Base-by-base conservation (phyloP, 2,329 filamentous ascomycete species). In the Aspergillus ochraceoroseus region DNA sequence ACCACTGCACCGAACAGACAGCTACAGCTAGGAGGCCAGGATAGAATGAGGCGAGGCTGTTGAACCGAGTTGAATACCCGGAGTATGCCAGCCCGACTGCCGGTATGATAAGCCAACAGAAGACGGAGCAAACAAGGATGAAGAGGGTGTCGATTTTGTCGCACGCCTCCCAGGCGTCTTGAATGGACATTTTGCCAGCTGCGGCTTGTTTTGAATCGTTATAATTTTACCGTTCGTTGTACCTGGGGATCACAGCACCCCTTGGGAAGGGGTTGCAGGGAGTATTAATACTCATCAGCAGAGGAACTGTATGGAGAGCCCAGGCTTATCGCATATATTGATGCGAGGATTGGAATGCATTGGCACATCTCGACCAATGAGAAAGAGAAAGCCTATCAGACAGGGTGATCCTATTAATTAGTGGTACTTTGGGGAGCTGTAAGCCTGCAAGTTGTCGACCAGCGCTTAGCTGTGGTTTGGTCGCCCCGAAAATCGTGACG, bases 41-140 rank as follows among this genome's bases (percentile, higher is more conserved):
- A 41, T 74, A 68, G 44, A 71, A 67, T 2, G 70, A 70, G n/a
- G 67, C 63, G 23, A 74, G 61, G 3, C 68, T 68, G 45, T 70
- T 73, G 34, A 67, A 66, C 9, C 68, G 61, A 31, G 69, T 74
- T 0, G 70, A 69, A 52, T 73, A 74, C 2, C 71, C 70, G 1
- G 65, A 68, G 49, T 74, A 74, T 3, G 67, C 72, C 12, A 74
- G 67, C 7, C 71, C 71, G 28, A 74, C 71, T 0, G 72, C 71
- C 4, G 71, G 71, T 7, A 74, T 70, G 46, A 75, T 74, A 1
- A 69, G 64, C 71, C 70, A 74, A 53, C 71, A 75, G 46, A 74
- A 70, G 22, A 73, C 69, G 13, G 64, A 70, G 53, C 71, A 74
- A n/a, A 73, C 63, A 5, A 74, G 61, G 32, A 74, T 65, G 53